phyloP scores from a whole-genome alignment of 495 filamentous ascomycete genomes.

The Thermochaetoides thermophila region DNA sequence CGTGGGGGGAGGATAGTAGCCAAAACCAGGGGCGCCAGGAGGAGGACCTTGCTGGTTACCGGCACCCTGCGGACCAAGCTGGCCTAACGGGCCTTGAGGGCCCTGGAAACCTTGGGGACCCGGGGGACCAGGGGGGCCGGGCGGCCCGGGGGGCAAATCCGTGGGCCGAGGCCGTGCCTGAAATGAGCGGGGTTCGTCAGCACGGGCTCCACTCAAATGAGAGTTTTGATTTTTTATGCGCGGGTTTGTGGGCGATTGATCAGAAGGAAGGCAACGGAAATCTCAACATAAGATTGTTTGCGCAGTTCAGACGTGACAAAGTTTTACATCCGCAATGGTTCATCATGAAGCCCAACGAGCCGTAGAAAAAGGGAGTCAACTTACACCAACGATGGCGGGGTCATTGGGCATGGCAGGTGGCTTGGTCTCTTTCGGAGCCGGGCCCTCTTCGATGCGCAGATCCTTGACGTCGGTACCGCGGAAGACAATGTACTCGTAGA shows the following conservation, averaged over 20 bases:
- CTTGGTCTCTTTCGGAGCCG: conserved; percentile 52
- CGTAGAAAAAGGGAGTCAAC: conserved; percentile 25
- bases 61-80: conserved; percentile 11
- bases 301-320: conserved; percentile 62
- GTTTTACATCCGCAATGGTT: conserved; percentile 74
- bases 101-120: conserved; percentile 19
- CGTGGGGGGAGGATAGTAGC: conserved; percentile 35
- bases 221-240: neutral
- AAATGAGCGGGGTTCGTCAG: conserved; percentile 11
- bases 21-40: conserved; percentile 14
- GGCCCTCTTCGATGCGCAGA: conserved; percentile 71
- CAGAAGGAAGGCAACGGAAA: conserved; percentile 99
- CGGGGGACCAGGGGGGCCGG: conserved; percentile 12
- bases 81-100: conserved; percentile 8
- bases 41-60: conserved; percentile 20
- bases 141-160: conserved; percentile 21
- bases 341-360: conserved; percentile 53
- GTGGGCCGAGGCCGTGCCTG: conserved; percentile 28
- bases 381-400: conserved; percentile 93
- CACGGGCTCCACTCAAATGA: conserved; percentile 3
- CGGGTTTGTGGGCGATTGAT: conserved; percentile 20
- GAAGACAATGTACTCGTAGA: conserved; percentile 99
- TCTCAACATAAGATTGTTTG: conserved; percentile 78
- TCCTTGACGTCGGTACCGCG: conserved; percentile 98
- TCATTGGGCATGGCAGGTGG: conserved; percentile 77